A percentile compares a stretch with the other conserved stretches of the same genome.
These are phyloP conservation scores for Blumeria graminis DNA, from an alignment of 2,329 filamentous ascomycete species.

Conservation along the genomic window DNA sequence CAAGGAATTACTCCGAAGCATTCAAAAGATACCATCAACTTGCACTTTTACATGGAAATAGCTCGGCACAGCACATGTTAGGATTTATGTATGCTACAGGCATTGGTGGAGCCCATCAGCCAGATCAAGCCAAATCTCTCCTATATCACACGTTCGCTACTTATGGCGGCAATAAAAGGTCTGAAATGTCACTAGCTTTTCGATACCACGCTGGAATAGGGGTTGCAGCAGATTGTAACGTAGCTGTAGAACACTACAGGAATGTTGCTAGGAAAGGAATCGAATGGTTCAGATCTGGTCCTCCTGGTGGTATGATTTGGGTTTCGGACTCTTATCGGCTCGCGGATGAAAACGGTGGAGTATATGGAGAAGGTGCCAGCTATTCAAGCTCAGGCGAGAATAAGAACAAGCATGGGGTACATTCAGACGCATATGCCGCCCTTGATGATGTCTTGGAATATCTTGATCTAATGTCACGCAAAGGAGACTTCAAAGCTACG, in stretches of 20 bases:
- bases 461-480: slow-evolving; percentile 45
- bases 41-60: slow-evolving; percentile 56
- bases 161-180: slow-evolving; percentile 53
- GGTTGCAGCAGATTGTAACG: slow-evolving; percentile 64
- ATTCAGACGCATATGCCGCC: slow-evolving; percentile 61
- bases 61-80: slow-evolving; percentile 84
- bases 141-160: slow-evolving; percentile 91
- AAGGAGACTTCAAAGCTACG: slow-evolving; percentile 47
- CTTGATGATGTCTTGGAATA: slow-evolving; percentile 92
- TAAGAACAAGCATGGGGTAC: slow-evolving; percentile 45
- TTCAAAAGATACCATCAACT: slow-evolving; percentile 64
- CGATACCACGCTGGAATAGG: slow-evolving; percentile 70
- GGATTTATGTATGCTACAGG: slow-evolving; percentile 92
- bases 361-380: slow-evolving; percentile 89
- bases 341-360: slow-evolving; percentile 72
- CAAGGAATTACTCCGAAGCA: slow-evolving; percentile 53
- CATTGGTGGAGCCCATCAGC: slow-evolving; percentile 53
- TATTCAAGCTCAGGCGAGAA: slow-evolving; percentile 68
- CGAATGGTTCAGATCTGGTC: slow-evolving; percentile 64
- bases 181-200: slow-evolving; percentile 84
- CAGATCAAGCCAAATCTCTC: slow-evolving; percentile 74
- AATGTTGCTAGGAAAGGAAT: slow-evolving; percentile 84
- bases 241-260: slow-evolving; percentile 73
- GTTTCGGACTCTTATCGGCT: slow-evolving; percentile 60
- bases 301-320: slow-evolving; percentile 65